Percentiles rank a stretch among this genome's conserved stretches.
These are phyloP conservation scores for Phytophthora podocarpi DNA, from an alignment of 352 stramenopile genomes.

Conservation along the genomic window DNA sequence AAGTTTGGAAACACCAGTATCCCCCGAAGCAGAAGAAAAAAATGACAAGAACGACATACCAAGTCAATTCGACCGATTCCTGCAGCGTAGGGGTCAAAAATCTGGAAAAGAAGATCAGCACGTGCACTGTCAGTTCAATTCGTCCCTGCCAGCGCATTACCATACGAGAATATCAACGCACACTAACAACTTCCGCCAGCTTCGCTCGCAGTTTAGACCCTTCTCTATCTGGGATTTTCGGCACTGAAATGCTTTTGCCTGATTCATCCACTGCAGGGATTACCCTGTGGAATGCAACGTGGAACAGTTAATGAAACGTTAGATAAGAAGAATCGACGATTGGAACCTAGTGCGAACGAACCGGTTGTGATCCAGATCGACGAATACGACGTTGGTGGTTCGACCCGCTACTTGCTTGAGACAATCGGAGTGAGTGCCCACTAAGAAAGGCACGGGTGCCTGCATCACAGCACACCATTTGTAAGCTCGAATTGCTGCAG, in stretches of 20 bases:
- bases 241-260: constrained; percentile 57
- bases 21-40: background rate
- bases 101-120: constrained; percentile 36
- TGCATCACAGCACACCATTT: constrained; percentile 15
- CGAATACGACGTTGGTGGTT: constrained; percentile 90
- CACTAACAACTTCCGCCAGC: constrained; percentile 63
- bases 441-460: constrained; percentile 94
- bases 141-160: background rate
- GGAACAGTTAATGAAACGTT: background rate
- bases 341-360: constrained; percentile 27
- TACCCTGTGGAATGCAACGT: constrained; percentile 41
- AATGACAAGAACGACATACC: constrained; percentile 31
- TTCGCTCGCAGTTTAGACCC: constrained; percentile 64
- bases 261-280: constrained; percentile 78
- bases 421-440: constrained; percentile 90
- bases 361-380: constrained; percentile 95
- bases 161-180: constrained; percentile 26
- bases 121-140: background rate
- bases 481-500: background rate
- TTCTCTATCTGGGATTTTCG: constrained; percentile 80
- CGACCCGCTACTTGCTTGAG: constrained; percentile 63
- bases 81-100: constrained; percentile 80
- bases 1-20: no score
- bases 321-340: background rate
- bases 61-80: constrained; percentile 75